Conservation (phyloP, 106 monocot genomes). For the Triglochin maritima region DNA sequence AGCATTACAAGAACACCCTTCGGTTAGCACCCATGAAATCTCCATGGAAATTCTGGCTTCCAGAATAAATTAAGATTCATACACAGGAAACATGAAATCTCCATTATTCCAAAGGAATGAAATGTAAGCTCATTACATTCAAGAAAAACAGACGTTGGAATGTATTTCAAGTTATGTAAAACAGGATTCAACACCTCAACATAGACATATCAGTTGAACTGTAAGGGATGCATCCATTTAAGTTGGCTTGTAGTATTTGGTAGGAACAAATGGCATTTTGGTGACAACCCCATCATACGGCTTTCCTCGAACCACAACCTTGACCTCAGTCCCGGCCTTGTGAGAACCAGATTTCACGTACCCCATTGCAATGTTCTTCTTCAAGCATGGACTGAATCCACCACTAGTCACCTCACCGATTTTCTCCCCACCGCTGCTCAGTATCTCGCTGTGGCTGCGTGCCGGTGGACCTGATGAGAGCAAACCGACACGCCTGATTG, state of each 20-base stretch:
- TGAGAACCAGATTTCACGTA: slow-evolving; percentile 84
- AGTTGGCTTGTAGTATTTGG: slow-evolving; percentile 85
- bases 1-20: too few species aligned
- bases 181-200: too few species aligned
- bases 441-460: slow-evolving; percentile 71
- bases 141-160: too few species aligned
- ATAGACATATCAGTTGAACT: too few species aligned
- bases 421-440: slow-evolving; percentile 36
- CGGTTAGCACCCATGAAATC: too few species aligned
- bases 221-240: slow-evolving; percentile 4
- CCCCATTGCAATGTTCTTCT: slow-evolving; percentile 98
- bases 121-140: too few species aligned
- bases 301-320: slow-evolving; percentile 69
- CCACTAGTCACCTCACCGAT: slow-evolving; percentile 94
- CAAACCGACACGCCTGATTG: slow-evolving; percentile 73
- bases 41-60: too few species aligned
- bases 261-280: slow-evolving; percentile 94
- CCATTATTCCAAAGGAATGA: too few species aligned
- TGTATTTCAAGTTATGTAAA: too few species aligned
- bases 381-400: slow-evolving; percentile 94
- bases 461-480: slow-evolving; percentile 85
- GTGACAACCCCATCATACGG: slow-evolving; percentile 63
- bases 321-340: slow-evolving; percentile 75
- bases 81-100: too few species aligned
- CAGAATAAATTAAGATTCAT: too few species aligned